phyloP scores from a whole-genome alignment of 2,329 filamentous ascomycete species.

The Apiospora marii region DNA sequence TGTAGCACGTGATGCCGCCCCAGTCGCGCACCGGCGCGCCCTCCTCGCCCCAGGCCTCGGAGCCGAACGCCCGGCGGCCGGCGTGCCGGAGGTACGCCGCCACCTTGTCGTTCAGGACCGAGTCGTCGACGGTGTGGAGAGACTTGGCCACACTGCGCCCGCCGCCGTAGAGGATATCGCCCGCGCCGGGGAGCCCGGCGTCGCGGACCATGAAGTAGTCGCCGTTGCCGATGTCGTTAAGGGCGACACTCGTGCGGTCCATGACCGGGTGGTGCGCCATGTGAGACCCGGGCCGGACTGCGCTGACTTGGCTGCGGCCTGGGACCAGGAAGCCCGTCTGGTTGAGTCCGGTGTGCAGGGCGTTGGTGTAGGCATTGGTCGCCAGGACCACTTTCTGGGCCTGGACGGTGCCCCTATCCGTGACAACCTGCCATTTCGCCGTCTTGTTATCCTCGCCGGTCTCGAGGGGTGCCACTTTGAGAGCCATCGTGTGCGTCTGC shows the following conservation, averaged over 20 bases:
- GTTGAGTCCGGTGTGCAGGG: constrained; percentile 48
- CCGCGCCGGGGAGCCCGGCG: constrained; percentile 35
- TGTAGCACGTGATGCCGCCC: constrained; percentile 27
- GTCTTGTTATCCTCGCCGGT: constrained; percentile 9
- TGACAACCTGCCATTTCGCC: constrained; percentile 47
- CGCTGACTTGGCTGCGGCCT: constrained; percentile 55
- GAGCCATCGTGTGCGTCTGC: constrained; percentile 57
- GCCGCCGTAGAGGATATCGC: constrained; percentile 42
- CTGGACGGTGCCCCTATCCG: constrained; percentile 48
- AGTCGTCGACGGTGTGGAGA: constrained; percentile 29
- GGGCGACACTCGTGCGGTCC: constrained; percentile 33
- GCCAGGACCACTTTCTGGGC: constrained; percentile 54
- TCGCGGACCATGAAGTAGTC: constrained; percentile 47
- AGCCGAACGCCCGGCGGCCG: constrained; percentile 13
- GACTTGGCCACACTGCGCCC: constrained; percentile 37
- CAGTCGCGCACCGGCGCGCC: constrained; percentile 24
- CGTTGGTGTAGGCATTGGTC: constrained; percentile 58
- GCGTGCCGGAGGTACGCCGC: constrained; percentile 24
- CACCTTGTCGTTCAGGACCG: constrained; percentile 24
- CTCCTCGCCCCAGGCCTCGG: constrained; percentile 25
- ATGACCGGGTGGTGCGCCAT: constrained; percentile 34
- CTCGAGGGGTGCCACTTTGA: constrained; percentile 26
- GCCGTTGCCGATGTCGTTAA: constrained; percentile 42
- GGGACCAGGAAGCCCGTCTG: constrained; percentile 52
- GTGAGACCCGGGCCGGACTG: constrained; percentile 43